These are phyloP conservation scores for Aphanomyces astaci DNA, from an alignment of 352 stramenopile genomes.

Conservation along the genomic window DNA sequence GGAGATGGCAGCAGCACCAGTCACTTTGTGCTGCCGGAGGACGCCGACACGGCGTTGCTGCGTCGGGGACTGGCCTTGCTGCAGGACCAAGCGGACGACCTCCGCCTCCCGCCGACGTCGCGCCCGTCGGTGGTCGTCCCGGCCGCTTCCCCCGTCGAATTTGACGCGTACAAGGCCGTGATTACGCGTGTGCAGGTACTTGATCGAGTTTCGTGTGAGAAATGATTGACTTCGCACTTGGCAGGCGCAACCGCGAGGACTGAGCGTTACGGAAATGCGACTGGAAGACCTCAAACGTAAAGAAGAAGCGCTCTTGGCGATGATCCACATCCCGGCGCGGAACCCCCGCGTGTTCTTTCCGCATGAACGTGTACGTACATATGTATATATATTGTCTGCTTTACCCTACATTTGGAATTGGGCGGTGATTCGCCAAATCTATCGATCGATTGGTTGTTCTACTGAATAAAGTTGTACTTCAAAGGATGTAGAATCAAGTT, in stretches of 20 bases:
- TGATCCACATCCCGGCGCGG: constrained; percentile 52
- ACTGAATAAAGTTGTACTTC: too few species aligned
- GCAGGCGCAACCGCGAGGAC: constrained; percentile 69
- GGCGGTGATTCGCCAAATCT: too few species aligned
- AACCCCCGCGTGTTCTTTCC: constrained; percentile 52
- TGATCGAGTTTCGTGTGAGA: constrained; percentile 2
- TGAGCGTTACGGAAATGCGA: constrained; percentile 68
- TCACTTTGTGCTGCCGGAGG: constrained; percentile 38
- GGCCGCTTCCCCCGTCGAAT: constrained; percentile 33
- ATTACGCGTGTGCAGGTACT: constrained; percentile 73
- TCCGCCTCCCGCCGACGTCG: constrained; percentile 42
- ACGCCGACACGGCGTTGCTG: constrained; percentile 31
- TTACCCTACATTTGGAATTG: too few species aligned
- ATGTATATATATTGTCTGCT: too few species aligned
- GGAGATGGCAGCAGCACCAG: too few species aligned
- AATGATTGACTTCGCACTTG: constrained; percentile 13
- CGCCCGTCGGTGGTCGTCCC: constrained; percentile 44
- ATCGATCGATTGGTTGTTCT: too few species aligned
- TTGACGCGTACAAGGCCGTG: constrained; percentile 76
- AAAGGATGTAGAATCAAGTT: constrained; percentile 14
- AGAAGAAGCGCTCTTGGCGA: constrained; percentile 52
- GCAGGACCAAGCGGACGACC: constrained; percentile 66
- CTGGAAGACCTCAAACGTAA: constrained; percentile 70
- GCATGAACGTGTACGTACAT: neutral
- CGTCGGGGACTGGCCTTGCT: constrained; percentile 50